Percentiles rank a stretch among this genome's conserved stretches.
These are phyloP conservation scores for Macaranga tanarius DNA, from an alignment of 441 rosid species.

Conservation along the genomic window DNA sequence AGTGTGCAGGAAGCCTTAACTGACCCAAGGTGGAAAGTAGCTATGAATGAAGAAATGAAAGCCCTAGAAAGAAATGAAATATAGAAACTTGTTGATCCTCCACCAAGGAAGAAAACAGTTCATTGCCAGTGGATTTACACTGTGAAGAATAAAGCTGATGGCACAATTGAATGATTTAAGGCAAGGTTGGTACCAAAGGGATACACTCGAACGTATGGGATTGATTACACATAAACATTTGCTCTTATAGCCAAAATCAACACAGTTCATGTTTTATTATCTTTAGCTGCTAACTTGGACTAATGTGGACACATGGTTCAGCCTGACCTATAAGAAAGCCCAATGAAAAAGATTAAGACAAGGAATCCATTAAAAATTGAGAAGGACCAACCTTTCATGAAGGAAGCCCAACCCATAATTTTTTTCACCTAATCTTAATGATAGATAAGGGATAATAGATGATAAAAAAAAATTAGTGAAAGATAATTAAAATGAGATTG, in stretches of 20 bases:
- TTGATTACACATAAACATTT: slow-evolving; percentile 4
- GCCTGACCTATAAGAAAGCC: too few species aligned
- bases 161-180: neutral
- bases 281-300: neutral
- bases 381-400: too few species aligned
- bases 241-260: neutral
- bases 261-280: neutral
- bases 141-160: neutral
- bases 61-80: neutral
- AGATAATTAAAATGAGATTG: too few species aligned
- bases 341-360: too few species aligned
- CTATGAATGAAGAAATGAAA: slow-evolving; percentile 7
- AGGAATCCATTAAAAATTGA: too few species aligned
- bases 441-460: too few species aligned
- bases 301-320: too few species aligned
- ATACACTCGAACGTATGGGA: neutral
- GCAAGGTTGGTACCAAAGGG: neutral
- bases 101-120: neutral
- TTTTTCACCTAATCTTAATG: too few species aligned
- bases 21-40: neutral
- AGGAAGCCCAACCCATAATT: too few species aligned
- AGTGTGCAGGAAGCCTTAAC: neutral
- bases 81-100: neutral
- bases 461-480: too few species aligned
- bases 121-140: neutral